A percentile compares a stretch with the other conserved stretches of the same genome.
Evolutionary conservation across 495 filamentous ascomycete genomes (phyloP).

Genomic region (Hypoxylon trugodes): DNA sequence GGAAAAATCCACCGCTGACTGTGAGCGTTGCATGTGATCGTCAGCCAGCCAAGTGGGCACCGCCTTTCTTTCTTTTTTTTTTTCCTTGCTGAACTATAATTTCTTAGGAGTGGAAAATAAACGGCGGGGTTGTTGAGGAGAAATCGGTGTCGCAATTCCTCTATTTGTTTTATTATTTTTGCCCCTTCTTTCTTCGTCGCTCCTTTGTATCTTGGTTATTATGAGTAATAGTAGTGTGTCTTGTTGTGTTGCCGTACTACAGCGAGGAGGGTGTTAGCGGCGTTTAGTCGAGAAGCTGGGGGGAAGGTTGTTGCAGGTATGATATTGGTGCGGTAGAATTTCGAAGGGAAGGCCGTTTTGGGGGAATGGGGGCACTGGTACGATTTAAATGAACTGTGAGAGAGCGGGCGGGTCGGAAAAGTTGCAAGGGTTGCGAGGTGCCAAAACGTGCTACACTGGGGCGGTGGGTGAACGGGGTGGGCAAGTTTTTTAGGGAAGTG

Average conservation of each 20-base stretch:
- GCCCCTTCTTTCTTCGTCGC: background rate
- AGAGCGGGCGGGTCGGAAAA: conserved; percentile 44
- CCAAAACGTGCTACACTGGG: conserved; percentile 41
- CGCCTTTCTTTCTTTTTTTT: too few species aligned
- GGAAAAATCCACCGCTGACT: conserved; percentile 77
- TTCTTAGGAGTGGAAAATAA: conserved; percentile 10
- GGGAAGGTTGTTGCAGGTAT: conserved; percentile 31
- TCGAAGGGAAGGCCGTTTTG: conserved; percentile 39
- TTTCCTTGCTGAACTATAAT: conserved; percentile 31
- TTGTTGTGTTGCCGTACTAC: conserved; percentile 13
- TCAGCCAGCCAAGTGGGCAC: conserved; percentile 47
- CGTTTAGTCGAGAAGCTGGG: conserved; percentile 33
- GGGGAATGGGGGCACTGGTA: conserved; percentile 44
- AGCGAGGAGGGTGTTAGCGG: conserved; percentile 18
- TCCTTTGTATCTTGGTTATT: background rate
- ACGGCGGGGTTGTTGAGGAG: conserved; percentile 2
- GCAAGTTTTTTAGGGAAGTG: background rate
- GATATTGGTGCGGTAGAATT: conserved; percentile 42
- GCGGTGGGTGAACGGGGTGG: conserved; percentile 10
- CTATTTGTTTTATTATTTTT: conserved; percentile 1
- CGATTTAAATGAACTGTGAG: conserved; percentile 46
- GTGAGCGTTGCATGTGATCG: conserved; percentile 78
- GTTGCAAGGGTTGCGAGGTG: conserved; percentile 17
- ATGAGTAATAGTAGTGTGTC: conserved; percentile 9
- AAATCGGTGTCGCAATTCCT: conserved; percentile 2